phyloP scores from a whole-genome alignment of 2,329 filamentous ascomycete species.

The Hymenoscyphus infarciens region DNA sequence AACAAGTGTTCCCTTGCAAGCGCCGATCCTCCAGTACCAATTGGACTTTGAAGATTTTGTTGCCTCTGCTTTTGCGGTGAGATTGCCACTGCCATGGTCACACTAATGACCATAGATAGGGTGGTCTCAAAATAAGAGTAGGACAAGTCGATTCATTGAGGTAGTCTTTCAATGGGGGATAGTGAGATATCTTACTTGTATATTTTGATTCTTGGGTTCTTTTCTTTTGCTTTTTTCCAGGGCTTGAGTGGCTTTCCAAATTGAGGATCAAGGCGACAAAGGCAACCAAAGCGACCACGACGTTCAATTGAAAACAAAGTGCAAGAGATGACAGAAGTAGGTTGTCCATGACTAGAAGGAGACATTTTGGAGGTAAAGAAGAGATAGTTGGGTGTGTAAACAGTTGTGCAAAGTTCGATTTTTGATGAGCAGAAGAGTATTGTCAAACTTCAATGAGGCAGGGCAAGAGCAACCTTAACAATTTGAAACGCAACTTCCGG shows the following conservation, averaged over 20 bases:
- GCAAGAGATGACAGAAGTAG: neutral
- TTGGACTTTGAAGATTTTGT: too few species aligned
- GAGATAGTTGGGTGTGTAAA: neutral
- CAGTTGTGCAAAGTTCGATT: neutral
- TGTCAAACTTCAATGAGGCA: neutral
- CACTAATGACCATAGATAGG: too few species aligned
- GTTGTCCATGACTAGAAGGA: neutral
- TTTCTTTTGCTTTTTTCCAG: neutral
- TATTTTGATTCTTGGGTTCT: neutral
- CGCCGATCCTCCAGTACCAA: neutral
- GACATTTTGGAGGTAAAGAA: neutral
- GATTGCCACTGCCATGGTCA: too few species aligned
- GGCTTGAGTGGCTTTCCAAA: neutral
- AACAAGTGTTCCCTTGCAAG: neutral
- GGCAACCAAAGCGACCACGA: neutral
- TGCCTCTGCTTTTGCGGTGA: too few species aligned
- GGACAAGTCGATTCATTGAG: neutral
- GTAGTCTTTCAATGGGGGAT: neutral
- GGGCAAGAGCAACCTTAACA: neutral
- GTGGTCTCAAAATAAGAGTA: neutral
- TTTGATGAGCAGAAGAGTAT: neutral
- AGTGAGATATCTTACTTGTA: neutral
- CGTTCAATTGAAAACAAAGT: neutral
- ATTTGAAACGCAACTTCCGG: neutral
- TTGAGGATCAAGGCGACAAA: neutral